Evolutionary conservation across 2,329 filamentous ascomycete species (phyloP), one percentile per base, ranked within the genome.

Genomic region (Paramyrothecium sp.): DNA sequence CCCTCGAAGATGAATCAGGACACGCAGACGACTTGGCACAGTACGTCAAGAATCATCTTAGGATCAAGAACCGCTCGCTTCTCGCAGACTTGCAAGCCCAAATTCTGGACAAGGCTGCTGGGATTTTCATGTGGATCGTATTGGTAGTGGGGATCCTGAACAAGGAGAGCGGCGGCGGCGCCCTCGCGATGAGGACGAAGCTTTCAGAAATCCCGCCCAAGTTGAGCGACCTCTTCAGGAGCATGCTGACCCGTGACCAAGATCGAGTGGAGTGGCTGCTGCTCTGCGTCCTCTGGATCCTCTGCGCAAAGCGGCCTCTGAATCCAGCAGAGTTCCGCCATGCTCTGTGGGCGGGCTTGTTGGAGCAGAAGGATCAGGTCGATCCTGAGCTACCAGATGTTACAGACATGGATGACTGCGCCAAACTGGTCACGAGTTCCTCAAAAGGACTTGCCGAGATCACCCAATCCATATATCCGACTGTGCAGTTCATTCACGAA

Each of bases 401-500:
- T 16, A 51, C 21, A 0, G 54, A 57, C 0, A 2, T 10, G 0
- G 55, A 56, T 4, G 11, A 13, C 0, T 2, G 8, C 0, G 57
- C 67, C 0, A 64, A 56, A 2, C 78, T 70, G 21, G 68, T 83
- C 0, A 63, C 76, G 0, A 69, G 67, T 34, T 75, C 68, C 0
- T 85, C 82, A 0, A 85, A 84, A 61, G 82, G 83, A 0, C 69
- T 85, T 8, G 76, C 74, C 0, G 80, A 83, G 55, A 58, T 76
- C 1, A 76, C 73, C 0, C 72, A 64, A 16, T 62, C 66, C 0
- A 62, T 68, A 16, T 2, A 22, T 0, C 60, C 64, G 0, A 75
- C 60, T 0, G 76, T 83, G 1, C 81, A 84, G 56, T 85, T 83
- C 62, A 82, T 83, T 7, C 80, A 83, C 44, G 78, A 82, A 60